Evolutionary conservation across 768 basidiomycete species (phyloP).

Genomic region (Rhodosporidiobolus sp.): DNA sequence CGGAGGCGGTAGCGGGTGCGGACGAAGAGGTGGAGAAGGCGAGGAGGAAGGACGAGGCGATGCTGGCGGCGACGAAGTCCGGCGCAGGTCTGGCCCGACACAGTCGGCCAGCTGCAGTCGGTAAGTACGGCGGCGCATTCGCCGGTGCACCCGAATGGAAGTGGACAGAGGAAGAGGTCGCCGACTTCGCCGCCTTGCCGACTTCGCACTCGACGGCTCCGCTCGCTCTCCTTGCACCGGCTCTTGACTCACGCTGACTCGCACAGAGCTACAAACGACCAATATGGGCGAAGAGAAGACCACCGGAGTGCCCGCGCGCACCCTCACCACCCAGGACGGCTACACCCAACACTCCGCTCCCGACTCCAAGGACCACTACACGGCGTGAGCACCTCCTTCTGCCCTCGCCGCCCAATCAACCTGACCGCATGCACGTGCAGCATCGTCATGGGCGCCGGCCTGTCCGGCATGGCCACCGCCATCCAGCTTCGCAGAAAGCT

Average conservation of each 20-base stretch:
- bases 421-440: conserved; percentile 1
- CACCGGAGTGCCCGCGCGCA: not conserved
- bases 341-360: conserved; percentile 15
- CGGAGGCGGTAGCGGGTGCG: no score
- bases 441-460: conserved; percentile 42
- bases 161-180: no score
- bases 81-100: no score
- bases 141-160: no score
- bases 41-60: no score
- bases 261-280: not conserved
- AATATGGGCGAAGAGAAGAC: not conserved
- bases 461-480: conserved; percentile 41
- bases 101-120: no score
- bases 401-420: not conserved
- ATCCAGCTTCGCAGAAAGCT: conserved; percentile 42
- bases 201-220: no score
- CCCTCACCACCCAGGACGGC: conserved; percentile 11
- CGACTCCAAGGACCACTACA: conserved; percentile 30
- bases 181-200: no score
- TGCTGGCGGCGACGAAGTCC: no score
- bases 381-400: not conserved
- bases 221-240: not conserved
- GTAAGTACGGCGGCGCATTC: no score
- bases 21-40: no score
- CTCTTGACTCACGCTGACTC: not conserved